Base-by-base conservation (phyloP, 139 green algal genomes). In the Tetraselmis chui region DNA sequence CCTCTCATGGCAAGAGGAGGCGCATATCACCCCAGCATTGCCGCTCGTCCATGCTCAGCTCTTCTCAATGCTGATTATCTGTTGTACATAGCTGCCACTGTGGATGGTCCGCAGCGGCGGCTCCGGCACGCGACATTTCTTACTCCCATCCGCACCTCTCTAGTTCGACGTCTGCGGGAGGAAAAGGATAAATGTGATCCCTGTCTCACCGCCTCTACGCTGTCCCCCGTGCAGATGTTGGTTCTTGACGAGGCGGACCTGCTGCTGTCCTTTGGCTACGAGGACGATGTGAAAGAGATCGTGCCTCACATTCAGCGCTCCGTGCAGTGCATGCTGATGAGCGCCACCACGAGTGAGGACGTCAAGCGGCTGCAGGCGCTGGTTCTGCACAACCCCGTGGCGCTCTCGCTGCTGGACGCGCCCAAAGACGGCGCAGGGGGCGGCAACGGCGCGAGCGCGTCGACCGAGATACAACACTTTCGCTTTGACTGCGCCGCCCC, bases 221-320 rank as follows among this genome's bases (percentile, higher is more conserved):
- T 28, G 11, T 77, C 29, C 26, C 59, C 29, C 25, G 84, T 95
- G 75, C 83, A 90, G 80, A 87, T 91, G 75, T 79, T 99, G 76
- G 92, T 99, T 5, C 87, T 99, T 32, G 96, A 98, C 83, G 96
- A 99, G 84, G 94, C 94, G 1, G 96, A 99, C 88, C 83, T 99
- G 81, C 89, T 99, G 86, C 88, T 99, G 74, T 93, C 89, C 32
- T 98, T 96, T 67, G 96, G 96, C 0, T 97, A 98, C 83, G 89
- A 93, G 80, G 86, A 91, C 1, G 96, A 99, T 85, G 83, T 99
- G 30, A 84, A 90, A 18, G 45, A 67, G 45, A 67, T 67, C 45
- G 45, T 18, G 45, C 45, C 45, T 5, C 45, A 67, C 45, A 67
- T 67, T 25, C 45, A 67, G n/a, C 87, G 92, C 30, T 89, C 85